Conservation (phyloP, 1,284 basidiomycete species). For the Ceratobasidium sp. region DNA sequence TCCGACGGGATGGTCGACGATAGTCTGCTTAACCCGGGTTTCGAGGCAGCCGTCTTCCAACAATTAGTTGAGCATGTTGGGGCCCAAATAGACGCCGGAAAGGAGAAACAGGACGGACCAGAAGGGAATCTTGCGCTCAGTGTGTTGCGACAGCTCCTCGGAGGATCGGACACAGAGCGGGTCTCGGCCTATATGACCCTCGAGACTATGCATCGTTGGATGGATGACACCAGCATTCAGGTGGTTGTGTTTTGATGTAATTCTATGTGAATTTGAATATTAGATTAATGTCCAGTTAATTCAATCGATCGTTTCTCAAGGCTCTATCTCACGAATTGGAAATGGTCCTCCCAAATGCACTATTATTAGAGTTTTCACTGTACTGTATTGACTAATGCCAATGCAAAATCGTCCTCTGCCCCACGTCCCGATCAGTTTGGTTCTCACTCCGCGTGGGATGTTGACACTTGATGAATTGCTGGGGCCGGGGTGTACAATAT, state of each 20-base stretch:
- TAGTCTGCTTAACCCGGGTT: neutral
- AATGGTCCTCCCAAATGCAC: too few relatives aligned
- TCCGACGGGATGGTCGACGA: constrained; percentile 68
- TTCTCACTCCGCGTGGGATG: too few relatives aligned
- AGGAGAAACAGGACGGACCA: constrained; percentile 46
- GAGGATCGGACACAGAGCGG: constrained; percentile 63
- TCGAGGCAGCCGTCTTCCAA: constrained; percentile 40
- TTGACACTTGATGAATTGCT: neutral
- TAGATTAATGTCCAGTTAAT: too few relatives aligned
- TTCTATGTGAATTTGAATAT: too few relatives aligned
- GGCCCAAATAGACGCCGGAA: constrained; percentile 45
- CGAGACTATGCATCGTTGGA: constrained; percentile 72
- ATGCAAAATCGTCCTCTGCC: too few relatives aligned
- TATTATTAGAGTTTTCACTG: too few relatives aligned
- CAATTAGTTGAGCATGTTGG: neutral
- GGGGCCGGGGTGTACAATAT: neutral
- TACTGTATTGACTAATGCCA: too few relatives aligned
- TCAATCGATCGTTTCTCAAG: too few relatives aligned
- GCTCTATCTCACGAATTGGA: too few relatives aligned
- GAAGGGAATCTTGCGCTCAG: constrained; percentile 65
- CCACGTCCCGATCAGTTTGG: too few relatives aligned
- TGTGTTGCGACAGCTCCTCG: constrained; percentile 67
- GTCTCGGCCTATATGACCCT: constrained; percentile 71
- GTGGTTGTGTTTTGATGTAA: constrained; percentile 64
- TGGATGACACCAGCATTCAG: constrained; percentile 74